A percentile compares a stretch with the other conserved stretches of the same genome.
These are phyloP conservation scores for Tylopilus balloui DNA, from an alignment of 768 basidiomycete species.

Conservation along the genomic window DNA sequence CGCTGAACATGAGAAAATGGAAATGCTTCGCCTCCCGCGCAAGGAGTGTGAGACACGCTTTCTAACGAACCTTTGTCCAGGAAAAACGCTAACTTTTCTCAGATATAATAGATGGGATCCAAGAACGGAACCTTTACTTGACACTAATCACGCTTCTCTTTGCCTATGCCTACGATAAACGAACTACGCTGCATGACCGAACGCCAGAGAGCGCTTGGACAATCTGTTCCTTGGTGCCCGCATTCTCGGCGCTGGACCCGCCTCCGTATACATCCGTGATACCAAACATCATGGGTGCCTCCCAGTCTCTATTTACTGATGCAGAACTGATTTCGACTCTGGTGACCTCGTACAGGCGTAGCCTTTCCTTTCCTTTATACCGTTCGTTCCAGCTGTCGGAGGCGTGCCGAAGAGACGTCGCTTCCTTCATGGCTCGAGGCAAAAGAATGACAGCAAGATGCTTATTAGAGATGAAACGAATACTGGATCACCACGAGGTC, in stretches of 20 bases:
- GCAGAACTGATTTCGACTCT: constrained; percentile 51
- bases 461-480: constrained; percentile 65
- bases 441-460: constrained; percentile 59
- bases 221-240: constrained; percentile 62
- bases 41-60: constrained; percentile 45
- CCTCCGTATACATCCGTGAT: constrained; percentile 41
- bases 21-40: constrained; percentile 53
- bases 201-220: constrained; percentile 91
- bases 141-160: constrained; percentile 70
- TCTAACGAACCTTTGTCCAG: background rate
- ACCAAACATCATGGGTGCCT: constrained; percentile 9
- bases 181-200: constrained; percentile 74
- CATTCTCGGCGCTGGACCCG: constrained; percentile 80
- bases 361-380: constrained; percentile 73
- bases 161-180: constrained; percentile 75
- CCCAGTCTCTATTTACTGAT: constrained; percentile 30
- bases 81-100: background rate
- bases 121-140: constrained; percentile 63
- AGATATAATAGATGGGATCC: constrained; percentile 58
- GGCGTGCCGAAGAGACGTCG: constrained; percentile 62
- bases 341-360: constrained; percentile 65
- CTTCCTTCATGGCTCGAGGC: constrained; percentile 51
- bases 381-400: constrained; percentile 74
- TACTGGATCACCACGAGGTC: constrained; percentile 77
- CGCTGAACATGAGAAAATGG: constrained; percentile 66